Percentiles rank a stretch among this genome's conserved stretches.
These are phyloP conservation scores for Scenedesmus sp. DNA, from an alignment of 163 green algal genomes.

Conservation along the genomic window DNA sequence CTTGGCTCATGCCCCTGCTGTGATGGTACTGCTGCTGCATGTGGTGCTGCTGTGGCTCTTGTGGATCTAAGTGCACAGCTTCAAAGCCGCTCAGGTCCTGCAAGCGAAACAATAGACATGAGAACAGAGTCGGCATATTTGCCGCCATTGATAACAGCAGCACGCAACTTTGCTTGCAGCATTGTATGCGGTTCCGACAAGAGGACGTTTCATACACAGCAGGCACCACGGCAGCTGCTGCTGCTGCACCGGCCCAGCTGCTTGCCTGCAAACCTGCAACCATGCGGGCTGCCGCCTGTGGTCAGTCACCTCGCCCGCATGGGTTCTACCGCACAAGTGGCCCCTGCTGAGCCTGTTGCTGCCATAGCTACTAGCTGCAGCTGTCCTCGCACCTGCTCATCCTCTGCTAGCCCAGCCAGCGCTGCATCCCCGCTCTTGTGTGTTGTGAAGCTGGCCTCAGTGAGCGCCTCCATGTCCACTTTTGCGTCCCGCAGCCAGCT, in stretches of 20 bases:
- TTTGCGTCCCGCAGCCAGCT: slow-evolving; percentile 54
- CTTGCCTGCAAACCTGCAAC: not conserved
- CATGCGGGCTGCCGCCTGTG: too few species aligned
- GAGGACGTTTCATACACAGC: not conserved
- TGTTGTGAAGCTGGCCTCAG: slow-evolving; percentile 44
- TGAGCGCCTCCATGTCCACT: slow-evolving; percentile 47
- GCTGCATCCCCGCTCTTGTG: slow-evolving; percentile 30
- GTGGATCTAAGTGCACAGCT: not conserved
- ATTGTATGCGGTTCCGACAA: too few species aligned
- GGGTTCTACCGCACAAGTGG: too few species aligned
- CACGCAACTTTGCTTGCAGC: too few species aligned
- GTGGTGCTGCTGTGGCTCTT: not conserved
- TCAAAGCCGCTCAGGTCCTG: slow-evolving; percentile 48
- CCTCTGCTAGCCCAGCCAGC: not conserved
- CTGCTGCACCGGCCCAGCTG: not conserved
- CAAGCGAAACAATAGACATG: not conserved
- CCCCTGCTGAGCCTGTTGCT: too few species aligned
- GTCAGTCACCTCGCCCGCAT: too few species aligned
- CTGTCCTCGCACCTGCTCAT: slow-evolving; percentile 32
- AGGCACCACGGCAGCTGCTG: not conserved
- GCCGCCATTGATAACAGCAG: not conserved
- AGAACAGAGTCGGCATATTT: not conserved
- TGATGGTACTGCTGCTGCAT: slow-evolving; percentile 5
- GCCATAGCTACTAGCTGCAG: too few species aligned
- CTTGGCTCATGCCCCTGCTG: not conserved